A percentile compares a stretch with the other conserved stretches of the same genome.
These are phyloP conservation scores for Phytopythium sindhum DNA, from an alignment of 352 stramenopile species.

Conservation along the genomic window DNA sequence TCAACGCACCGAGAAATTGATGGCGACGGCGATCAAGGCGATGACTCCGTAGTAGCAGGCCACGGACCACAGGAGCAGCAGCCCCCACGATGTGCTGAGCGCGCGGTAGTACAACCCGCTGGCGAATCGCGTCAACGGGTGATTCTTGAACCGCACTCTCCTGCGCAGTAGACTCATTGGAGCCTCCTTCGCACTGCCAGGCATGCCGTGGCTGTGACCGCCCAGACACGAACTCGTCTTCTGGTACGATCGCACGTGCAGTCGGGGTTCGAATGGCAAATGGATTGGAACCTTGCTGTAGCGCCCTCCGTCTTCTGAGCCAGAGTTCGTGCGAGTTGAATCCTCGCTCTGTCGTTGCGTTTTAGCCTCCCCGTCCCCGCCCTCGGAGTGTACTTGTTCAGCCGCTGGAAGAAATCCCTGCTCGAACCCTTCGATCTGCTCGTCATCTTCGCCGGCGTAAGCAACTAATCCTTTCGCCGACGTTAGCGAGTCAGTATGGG, in stretches of 20 bases:
- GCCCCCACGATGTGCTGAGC: slow-evolving; percentile 38
- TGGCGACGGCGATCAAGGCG: slow-evolving; percentile 31
- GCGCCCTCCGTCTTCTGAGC: slow-evolving; percentile 19
- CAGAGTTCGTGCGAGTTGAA: slow-evolving; percentile 25
- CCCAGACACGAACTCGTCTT: not conserved
- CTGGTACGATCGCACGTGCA: not conserved
- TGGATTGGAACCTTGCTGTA: not conserved
- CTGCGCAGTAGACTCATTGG: slow-evolving; percentile 40
- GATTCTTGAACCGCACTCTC: slow-evolving; percentile 40
- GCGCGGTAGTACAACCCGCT: slow-evolving; percentile 54
- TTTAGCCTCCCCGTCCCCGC: not conserved
- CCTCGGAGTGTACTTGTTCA: not conserved
- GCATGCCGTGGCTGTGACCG: slow-evolving; percentile 17
- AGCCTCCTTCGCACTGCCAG: slow-evolving; percentile 12
- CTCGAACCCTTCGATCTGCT: not conserved
- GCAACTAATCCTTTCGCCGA: not conserved
- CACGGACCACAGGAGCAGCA: slow-evolving; percentile 34
- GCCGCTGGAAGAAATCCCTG: not conserved
- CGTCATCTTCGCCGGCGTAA: not conserved
- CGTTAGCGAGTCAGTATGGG: not conserved
- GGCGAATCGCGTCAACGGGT: slow-evolving; percentile 31
- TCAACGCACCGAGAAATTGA: slow-evolving; percentile 38
- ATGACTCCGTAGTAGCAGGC: slow-evolving; percentile 37
- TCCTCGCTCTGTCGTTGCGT: slow-evolving; percentile 9
- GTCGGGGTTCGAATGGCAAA: not conserved